A percentile compares a stretch with the other conserved stretches of the same genome.
Evolutionary conservation across 164 flowering plant species (phyloP).

Genomic region (Malania oleifera): DNA sequence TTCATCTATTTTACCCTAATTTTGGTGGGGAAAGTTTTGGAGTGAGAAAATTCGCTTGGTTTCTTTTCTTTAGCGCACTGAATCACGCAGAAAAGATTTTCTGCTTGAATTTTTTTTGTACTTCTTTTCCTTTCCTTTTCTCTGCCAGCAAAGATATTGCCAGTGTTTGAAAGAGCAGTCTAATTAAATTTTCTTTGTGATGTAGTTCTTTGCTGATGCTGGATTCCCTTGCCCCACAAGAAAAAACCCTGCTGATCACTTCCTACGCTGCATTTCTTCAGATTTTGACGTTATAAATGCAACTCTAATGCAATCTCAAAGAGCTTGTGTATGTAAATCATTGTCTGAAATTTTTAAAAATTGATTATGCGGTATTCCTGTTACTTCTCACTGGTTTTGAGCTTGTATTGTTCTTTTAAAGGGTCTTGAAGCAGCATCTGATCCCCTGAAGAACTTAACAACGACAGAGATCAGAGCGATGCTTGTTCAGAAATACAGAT

Average conservation of each 20-base stretch:
- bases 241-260: conserved; percentile 30
- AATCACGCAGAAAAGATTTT: conserved; percentile 1
- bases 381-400: not conserved
- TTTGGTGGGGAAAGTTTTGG: no score
- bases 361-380: not conserved
- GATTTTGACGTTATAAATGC: conserved; percentile 18
- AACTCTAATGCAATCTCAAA: conserved; percentile 8
- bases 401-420: not conserved
- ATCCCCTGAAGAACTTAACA: conserved; percentile 6
- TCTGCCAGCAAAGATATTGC: no score
- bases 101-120: no score
- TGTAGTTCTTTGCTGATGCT: conserved; percentile 27
- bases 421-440: conserved; percentile 7
- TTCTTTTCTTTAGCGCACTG: no score
- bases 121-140: not conserved
- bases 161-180: no score
- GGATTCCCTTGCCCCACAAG: conserved; percentile 25
- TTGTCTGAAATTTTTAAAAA: no score
- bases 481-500: conserved; percentile 18
- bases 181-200: no score
- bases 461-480: conserved; percentile 15
- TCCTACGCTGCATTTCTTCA: conserved; percentile 26
- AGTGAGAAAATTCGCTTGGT: no score
- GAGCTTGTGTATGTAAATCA: not conserved
- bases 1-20: no score